Base-by-base conservation (phyloP, 1,139 yeast genomes). In the Hemisphaericaspora subhashii region DNA sequence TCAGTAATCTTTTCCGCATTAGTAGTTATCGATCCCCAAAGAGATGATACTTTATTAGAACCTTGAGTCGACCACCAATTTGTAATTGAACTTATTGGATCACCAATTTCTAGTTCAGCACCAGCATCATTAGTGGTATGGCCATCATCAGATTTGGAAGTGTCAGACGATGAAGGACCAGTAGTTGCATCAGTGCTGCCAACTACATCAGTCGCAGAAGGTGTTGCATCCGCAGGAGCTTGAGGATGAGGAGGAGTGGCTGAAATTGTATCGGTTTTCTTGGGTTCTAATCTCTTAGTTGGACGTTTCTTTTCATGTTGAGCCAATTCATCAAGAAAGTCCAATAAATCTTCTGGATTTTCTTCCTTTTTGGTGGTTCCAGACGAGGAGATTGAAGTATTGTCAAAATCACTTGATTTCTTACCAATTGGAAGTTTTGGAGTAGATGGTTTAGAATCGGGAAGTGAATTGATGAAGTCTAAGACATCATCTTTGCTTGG, bases 391-490 rank as follows among this genome's bases (percentile, higher is more conserved):
- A n/a, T n/a, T n/a, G n/a, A n/a, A n/a, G n/a, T n/a, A 7, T 26
- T 17, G 3, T 36, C 25, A 4, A 18, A 20, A 12, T 31, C 36
- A n/a, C 22, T n/a, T 27, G 46, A 56, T 22, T 46, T 50, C 36
- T 46, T 42, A n/a, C 46, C 39, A 24, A 44, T 40, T 35, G 48
- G 42, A 7, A 70, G 67, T 27, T 57, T 58, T 9, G 71, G 66
- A 13, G 73, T 65, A 16, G 56, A 57, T n/a, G 64, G 45, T 42
- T 72, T 71, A 24, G 80, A 75, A 43, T 83, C 88, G 9, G 96
- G 97, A 35, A 92, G 72, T 1, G 96, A 86, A 56, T 90, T 94
- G 53, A 92, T 75, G 59, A 92, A 86, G 51, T 90, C 95, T 49
- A 90, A 68, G 9, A 92, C 96, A 54, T 90, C 96, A 53, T 87